Base-by-base conservation (phyloP, 75 land plant genomes). In the Pinus taeda region DNA sequence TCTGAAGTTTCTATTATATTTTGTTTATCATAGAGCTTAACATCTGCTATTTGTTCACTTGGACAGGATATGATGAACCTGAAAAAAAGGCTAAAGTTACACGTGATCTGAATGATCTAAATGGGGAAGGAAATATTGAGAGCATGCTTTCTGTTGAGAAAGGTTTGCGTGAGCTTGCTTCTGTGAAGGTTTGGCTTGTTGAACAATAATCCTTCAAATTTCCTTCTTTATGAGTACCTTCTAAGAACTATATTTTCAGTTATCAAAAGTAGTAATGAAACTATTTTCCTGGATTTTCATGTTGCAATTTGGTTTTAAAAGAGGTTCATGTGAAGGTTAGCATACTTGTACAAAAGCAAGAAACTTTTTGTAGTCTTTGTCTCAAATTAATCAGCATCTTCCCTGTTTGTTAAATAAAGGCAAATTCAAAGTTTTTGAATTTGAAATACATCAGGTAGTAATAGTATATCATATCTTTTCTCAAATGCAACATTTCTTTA, bases 91-190 rank as follows among this genome's bases (percentile, higher is more conserved):
- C 66, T 60, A 86, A 80, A 69, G 74, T 84, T 55, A 77, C 80
- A 11, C 86, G 83, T 26, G 98, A 95, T 57, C 78, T 93, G 60
- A 91, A 75, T 81, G 99, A 97, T 83, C 77, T 89, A 15, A 86
- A 83, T 82, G 95, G 92, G 65, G 99, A 97, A 82, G 99, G 98
- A 77, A 95, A 92, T 66, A 90, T 97, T 70, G 99, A 95, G 83
- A 95, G 93, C 76, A 96, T 96, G 99, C 95, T 96, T 77, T 79
- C 90, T 26, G 97, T 94, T 76, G 99, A 96, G 77, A 87, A 91
- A 76, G 98, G 98, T 20, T 75, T 96, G 65, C 88, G 92, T 37
- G 99, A 96, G 83, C 84, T 97, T 36, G 89, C 98, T 78, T 88
- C 92, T 17, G 82, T 95, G 79, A 94, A 97, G 95, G 98, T 95